Evolutionary conservation across 129 eudicot species (phyloP), one percentile per base, ranked within the genome.

Genomic region (Tagetes patula): DNA sequence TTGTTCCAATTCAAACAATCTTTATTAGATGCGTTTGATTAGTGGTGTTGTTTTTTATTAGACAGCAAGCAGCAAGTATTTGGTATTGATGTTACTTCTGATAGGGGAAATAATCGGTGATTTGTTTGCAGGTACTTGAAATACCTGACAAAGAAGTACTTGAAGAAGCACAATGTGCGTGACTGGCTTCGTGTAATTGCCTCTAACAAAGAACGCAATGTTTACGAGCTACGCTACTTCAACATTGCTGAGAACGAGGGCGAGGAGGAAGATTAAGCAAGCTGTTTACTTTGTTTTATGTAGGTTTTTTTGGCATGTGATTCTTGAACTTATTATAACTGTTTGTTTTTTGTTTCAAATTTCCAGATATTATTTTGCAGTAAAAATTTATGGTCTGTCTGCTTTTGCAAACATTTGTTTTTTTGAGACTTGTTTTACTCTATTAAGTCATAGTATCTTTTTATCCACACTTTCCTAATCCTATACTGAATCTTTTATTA

Each of bases 231-330:
- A 38, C 32, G 85, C 6, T 82, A 82, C 82, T 82, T 82, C 70
- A 82, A 77, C 82, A 82, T 82, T 41, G 85, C 85, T 45, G 85
- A 82, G 82, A 82, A 82, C 48, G 85, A 82, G 79, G 85, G 80
- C 3, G 85, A 82, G 55, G 85, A 82, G 56, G 85, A 82, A 73
- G 82, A 82, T 45, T 82, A 40, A 82, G 67, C 46, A n/a, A 13
- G 10, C 20, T 0, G 49, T 62, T 38, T 1, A 13, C 12, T 32
- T 69, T 48, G 32, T 45, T 10, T 53, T 11, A 46, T 76, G 50
- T 76, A 56, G 62, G 61, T 14, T 11, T 62, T 78, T 43, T 30
- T 63, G 72, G 52, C 50, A 40, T 71, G 77, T 46, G 67, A 3
- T 50, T 71, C 32, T 52, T 63, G 36, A 64, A 71, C 72, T 63